Base-by-base conservation (phyloP, 768 basidiomycete species). In the Lactarius trivialis region DNA sequence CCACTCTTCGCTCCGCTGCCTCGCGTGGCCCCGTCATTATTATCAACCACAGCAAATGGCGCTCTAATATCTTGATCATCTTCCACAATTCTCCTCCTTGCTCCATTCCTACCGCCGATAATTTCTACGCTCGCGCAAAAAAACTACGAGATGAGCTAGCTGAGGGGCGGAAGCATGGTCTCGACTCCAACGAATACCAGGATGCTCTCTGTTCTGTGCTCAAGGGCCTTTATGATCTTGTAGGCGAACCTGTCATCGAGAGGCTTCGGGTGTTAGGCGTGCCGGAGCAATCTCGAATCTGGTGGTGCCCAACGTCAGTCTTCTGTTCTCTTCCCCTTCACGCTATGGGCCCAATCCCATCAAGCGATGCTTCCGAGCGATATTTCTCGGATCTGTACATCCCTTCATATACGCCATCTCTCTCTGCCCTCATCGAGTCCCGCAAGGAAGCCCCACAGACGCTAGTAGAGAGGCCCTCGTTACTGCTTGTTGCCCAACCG, bases 281-380 rank as follows among this genome's bases (percentile, higher is more conserved):
- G 11, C 45, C 58, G 7, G 58, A 66, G 33, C 43, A 45, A n/a
- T 45, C 43, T 12, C 21, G 21, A 4, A 4, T 45, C 43, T 45
- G 43, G 43, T 45, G 43, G 43, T 45, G 43, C 11, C 43, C 43
- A 0, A 45, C 43, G 0, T 45, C 43, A 0, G n/a, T 24, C 3
- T 60, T 67, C 30, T 55, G 41, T 30, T 61, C 19, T 14, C 64
- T 67, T 24, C 66, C 66, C 19, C 48, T 67, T 11, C 66, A 67
- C 8, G 64, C 66, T 17, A 65, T 65, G 37, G 65, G 63, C 4
- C 50, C 60, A 5, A 62, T 65, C 26, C 41, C 50, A 7, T 41
- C 41, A 30, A 14, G 24, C 17, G 55, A 49, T 15, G 15, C 3
- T 12, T 1, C 14, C 6, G 15, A 51, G 26, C 55, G 26, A 3